phyloP scores from a whole-genome alignment of 805 yeast genomes.

The Sugiyamaella qingdaonensis region DNA sequence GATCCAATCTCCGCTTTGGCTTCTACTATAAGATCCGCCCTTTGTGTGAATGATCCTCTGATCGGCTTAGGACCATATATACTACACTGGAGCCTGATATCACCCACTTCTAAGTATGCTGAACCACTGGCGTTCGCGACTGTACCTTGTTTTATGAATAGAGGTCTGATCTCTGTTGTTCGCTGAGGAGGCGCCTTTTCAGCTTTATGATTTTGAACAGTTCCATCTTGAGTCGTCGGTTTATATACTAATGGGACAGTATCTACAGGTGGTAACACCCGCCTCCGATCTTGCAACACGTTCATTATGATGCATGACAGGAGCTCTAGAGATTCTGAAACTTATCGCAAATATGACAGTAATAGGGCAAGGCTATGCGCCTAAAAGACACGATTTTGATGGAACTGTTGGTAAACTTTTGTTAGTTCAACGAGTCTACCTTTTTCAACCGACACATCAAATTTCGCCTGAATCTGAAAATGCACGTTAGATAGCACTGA shows the following conservation, averaged over 20 bases:
- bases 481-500: too few species aligned
- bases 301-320: conserved; percentile 16
- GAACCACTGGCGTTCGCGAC: conserved; percentile 78
- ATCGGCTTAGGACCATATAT: conserved; percentile 89
- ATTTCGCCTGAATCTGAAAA: too few species aligned
- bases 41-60: conserved; percentile 63
- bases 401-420: too few species aligned
- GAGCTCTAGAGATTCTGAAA: too few species aligned
- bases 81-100: conserved; percentile 57
- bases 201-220: conserved; percentile 15
- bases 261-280: conserved; percentile 77
- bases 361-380: too few species aligned
- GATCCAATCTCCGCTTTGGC: conserved; percentile 48
- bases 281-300: conserved; percentile 61
- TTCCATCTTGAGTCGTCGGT: not conserved
- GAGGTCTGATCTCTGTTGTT: conserved; percentile 33
- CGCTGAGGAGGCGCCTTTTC: conserved; percentile 8
- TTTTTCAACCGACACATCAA: too few species aligned
- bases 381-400: too few species aligned
- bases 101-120: conserved; percentile 66
- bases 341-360: too few species aligned
- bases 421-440: too few species aligned
- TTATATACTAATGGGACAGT: conserved; percentile 44
- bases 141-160: conserved; percentile 61
- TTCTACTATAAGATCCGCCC: conserved; percentile 62